These are phyloP conservation scores for Russula griseocarnosa DNA, from an alignment of 768 basidiomycete species.

Conservation along the genomic window DNA sequence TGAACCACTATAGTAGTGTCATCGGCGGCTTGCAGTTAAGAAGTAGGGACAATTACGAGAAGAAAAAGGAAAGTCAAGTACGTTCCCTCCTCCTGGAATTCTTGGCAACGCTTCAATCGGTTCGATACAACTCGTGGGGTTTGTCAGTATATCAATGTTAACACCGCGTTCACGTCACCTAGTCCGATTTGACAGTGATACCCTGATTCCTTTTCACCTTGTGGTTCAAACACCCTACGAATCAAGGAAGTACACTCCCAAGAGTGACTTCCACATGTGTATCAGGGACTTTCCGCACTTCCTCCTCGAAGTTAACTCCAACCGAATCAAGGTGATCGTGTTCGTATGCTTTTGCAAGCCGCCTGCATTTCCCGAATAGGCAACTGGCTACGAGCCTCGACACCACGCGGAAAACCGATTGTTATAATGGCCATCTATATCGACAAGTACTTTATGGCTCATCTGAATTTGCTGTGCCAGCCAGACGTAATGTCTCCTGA, in stretches of 20 bases:
- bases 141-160: not conserved
- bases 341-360: not conserved
- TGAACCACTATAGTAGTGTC: not conserved
- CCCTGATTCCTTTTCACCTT: not conserved
- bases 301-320: not conserved
- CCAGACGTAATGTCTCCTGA: not conserved
- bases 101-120: too few relatives aligned
- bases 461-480: not conserved
- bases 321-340: not conserved
- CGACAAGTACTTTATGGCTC: not conserved
- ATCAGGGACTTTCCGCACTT: not conserved
- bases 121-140: not conserved
- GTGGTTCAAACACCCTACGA: not conserved
- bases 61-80: not conserved
- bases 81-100: not conserved
- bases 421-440: conserved; percentile 2
- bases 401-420: not conserved
- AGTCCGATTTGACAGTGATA: conserved; percentile 2
- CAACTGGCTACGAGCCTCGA: conserved; percentile 2
- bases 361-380: not conserved
- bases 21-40: not conserved
- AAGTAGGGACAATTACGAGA: not conserved
- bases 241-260: not conserved
- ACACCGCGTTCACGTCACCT: not conserved
- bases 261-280: not conserved